These are phyloP conservation scores for Pseudogymnoascus pannorum DNA, from an alignment of 2,329 filamentous ascomycete genomes.

Conservation along the genomic window DNA sequence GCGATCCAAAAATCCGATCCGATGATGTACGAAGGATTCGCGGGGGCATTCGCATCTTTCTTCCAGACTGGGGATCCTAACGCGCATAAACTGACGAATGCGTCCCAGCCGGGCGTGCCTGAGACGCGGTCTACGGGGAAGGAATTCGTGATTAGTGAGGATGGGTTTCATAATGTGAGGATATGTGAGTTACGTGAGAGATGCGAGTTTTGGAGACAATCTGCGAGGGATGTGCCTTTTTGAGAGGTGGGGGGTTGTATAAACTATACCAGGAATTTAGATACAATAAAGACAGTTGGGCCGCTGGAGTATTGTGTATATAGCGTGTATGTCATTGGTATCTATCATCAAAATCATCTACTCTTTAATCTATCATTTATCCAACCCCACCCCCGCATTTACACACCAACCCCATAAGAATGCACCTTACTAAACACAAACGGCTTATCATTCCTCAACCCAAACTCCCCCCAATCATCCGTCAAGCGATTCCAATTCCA, in stretches of 20 bases:
- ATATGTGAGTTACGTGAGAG: conserved; percentile 36
- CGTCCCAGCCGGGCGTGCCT: conserved; percentile 38
- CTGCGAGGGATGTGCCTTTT: conserved; percentile 41
- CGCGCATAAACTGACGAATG: conserved; percentile 44
- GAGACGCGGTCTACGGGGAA: conserved; percentile 25
- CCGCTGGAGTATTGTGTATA: not conserved
- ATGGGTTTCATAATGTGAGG: conserved; percentile 36
- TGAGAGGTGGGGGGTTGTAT: conserved; percentile 20
- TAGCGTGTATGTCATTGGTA: not conserved
- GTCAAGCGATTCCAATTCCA: conserved; percentile 87
- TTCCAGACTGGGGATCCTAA: conserved; percentile 54
- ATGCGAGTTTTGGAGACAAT: conserved; percentile 47
- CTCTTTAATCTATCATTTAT: not conserved
- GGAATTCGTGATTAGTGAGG: conserved; percentile 44
- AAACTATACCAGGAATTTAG: not conserved
- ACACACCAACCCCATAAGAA: conserved; percentile 49
- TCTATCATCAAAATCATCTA: not conserved
- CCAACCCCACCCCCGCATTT: not conserved
- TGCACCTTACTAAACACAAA: conserved; percentile 62
- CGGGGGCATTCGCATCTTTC: conserved; percentile 53
- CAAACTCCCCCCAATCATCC: conserved; percentile 84
- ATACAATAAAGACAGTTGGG: not conserved
- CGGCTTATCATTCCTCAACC: conserved; percentile 53
- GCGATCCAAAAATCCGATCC: conserved; percentile 43
- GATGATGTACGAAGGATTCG: conserved; percentile 47